Evolutionary conservation across 495 filamentous ascomycete genomes (phyloP).

Genomic region (Hyaloscypha finlandica): DNA sequence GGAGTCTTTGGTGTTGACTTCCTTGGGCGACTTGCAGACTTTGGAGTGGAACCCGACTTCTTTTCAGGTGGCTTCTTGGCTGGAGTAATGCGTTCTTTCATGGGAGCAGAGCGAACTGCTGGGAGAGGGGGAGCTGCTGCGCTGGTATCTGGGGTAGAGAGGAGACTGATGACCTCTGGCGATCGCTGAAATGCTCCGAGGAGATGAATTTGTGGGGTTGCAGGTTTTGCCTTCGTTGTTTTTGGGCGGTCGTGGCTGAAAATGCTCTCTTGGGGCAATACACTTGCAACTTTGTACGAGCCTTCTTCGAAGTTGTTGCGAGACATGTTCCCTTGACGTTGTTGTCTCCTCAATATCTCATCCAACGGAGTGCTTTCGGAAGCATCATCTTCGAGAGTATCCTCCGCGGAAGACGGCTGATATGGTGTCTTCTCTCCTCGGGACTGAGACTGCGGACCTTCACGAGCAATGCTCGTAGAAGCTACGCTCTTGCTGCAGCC

Average conservation of each 20-base stretch:
- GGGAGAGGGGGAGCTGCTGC: background rate
- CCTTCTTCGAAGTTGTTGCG: background rate
- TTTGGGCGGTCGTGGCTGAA: background rate
- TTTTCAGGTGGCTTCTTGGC: constrained; percentile 1
- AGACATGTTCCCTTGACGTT: background rate
- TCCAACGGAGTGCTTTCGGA: background rate
- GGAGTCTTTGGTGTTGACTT: constrained; percentile 1
- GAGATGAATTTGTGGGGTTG: background rate
- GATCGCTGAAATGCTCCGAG: background rate
- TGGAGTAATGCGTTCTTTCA: constrained; percentile 17
- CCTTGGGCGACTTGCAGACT: background rate
- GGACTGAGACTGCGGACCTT: background rate
- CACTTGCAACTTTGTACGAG: background rate
- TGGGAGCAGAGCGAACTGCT: constrained; percentile 8
- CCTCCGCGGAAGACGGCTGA: background rate
- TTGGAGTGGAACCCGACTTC: background rate
- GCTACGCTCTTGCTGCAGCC: background rate
- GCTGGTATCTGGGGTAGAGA: background rate
- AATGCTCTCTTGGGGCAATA: background rate
- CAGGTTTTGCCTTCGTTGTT: background rate
- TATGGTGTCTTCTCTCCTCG: background rate
- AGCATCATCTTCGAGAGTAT: background rate
- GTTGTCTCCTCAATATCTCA: background rate
- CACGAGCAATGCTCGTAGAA: background rate
- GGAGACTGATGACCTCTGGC: background rate